Evolutionary conservation across 805 yeast genomes (phyloP), one percentile per base, ranked within the genome.

Genomic region (Zygotorulaspora danielsina): DNA sequence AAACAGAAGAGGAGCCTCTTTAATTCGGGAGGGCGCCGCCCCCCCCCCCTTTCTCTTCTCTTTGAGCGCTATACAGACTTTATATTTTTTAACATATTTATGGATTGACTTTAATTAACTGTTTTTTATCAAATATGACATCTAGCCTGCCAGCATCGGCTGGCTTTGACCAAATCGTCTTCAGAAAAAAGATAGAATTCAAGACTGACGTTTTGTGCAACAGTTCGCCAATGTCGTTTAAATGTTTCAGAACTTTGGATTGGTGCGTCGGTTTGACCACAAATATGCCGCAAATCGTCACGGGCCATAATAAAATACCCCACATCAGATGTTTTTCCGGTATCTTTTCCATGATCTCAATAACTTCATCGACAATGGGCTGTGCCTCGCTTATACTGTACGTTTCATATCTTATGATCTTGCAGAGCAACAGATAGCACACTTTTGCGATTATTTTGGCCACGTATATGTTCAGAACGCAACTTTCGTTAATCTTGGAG

Each of bases 251-350:
- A 5, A 45, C 40, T 12, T 25, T 15, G 12, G 20, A 27, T 29
- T 43, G 43, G 12, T 42, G 39, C 9, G 16, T 15, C 7, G 38
- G 33, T 6, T 44, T 31, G 9, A 34, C 19, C 2, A 40, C 44
- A 33, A 48, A 48, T n/a, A 41, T 36, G 11, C 51, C 51, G 15
- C 43, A 36, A 6, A 41, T 16, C 10, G 40, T 38, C 8, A 46
- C 32, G 4, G 51, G 34, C 51, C 51, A 48, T 3, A 39, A 26
- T 21, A 48, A 22, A 17, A 48, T 45, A 2, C 49, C 47, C 51
- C 51, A 48, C 13, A 45, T 41, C 13, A 34, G 28, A 34, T 41
- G 33, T 6, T 37, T 38, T 9, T 26, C 34, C 1, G 51, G 51
- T 9, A 48, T 45, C 22, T 32, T 34, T 10, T 35, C 32, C 34